Percentiles rank a stretch among this genome's conserved stretches.
Conservation (phyloP, 805 yeast genomes). For the Debaryomyces castellii region DNA sequence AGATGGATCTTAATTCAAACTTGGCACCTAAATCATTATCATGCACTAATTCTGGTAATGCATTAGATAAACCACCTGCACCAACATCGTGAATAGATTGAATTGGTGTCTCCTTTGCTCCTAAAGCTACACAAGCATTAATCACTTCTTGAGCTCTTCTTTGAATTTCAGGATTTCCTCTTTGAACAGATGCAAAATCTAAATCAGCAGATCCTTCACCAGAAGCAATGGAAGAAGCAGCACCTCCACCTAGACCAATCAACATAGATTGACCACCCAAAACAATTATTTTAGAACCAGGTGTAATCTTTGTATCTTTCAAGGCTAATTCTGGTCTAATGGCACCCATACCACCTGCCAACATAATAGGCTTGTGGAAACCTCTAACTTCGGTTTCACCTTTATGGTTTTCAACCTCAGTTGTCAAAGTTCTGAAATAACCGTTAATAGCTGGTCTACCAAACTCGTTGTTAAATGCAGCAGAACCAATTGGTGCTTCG, state of each 20-base stretch:
- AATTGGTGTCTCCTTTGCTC: slow-evolving; percentile 65
- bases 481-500: slow-evolving; percentile 96
- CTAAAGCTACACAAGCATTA: slow-evolving; percentile 86
- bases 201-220: slow-evolving; percentile 95
- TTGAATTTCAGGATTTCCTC: slow-evolving; percentile 99
- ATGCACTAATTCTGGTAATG: slow-evolving; percentile 95
- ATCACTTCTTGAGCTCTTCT: slow-evolving; percentile 98
- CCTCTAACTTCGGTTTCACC: slow-evolving; percentile 82
- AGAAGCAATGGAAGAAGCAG: slow-evolving; percentile 94
- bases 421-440: slow-evolving; percentile 91
- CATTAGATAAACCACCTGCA: slow-evolving; percentile 98
- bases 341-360: slow-evolving; percentile 99
- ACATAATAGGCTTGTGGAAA: slow-evolving; percentile 97
- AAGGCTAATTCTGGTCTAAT: slow-evolving; percentile 90
- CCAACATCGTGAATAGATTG: slow-evolving; percentile 98
- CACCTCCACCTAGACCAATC: slow-evolving; percentile 99
- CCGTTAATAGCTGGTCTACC: slow-evolving; percentile 98
- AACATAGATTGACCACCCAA: slow-evolving; percentile 98
- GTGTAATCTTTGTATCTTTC: slow-evolving; percentile 83
- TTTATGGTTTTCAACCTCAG: slow-evolving; percentile 61
- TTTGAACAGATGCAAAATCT: slow-evolving; percentile 98
- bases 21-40: slow-evolving; percentile 94
- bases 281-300: slow-evolving; percentile 88
- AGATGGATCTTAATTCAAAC: slow-evolving; percentile 86
- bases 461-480: slow-evolving; percentile 97